Evolutionary conservation across 495 filamentous ascomycete species (phyloP).

Genomic region (Parachaetomium inaequale): DNA sequence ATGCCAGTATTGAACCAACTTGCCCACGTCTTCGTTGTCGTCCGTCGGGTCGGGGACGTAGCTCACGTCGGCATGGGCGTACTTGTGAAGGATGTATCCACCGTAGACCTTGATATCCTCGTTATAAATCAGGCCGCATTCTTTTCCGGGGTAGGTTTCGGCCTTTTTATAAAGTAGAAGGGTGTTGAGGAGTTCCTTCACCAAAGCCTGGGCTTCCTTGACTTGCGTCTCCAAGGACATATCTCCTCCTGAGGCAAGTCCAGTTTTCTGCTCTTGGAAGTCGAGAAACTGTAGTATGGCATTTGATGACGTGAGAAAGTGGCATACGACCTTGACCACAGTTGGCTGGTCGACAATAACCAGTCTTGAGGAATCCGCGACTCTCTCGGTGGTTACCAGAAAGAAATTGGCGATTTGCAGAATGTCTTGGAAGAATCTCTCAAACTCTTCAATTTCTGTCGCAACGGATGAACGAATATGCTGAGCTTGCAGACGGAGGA

Average conservation of each 20-base stretch:
- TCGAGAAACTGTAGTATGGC: constrained; percentile 15
- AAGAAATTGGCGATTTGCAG: constrained; percentile 12
- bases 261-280: constrained; percentile 7
- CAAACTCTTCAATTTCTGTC: constrained; percentile 16
- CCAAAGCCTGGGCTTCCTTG: constrained; percentile 12
- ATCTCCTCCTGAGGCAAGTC: constrained; percentile 17
- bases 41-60: not conserved
- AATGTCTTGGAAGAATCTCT: constrained; percentile 12
- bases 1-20: constrained; percentile 13
- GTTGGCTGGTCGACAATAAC: constrained; percentile 8
- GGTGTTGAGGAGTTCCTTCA: constrained; percentile 3
- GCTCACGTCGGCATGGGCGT: not conserved
- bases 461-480: constrained; percentile 7
- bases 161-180: constrained; percentile 14
- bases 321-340: constrained; percentile 12
- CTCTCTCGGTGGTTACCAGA: constrained; percentile 7
- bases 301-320: constrained; percentile 15
- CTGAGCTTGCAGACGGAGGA: constrained; percentile 9
- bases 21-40: not conserved
- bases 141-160: constrained; percentile 15
- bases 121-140: constrained; percentile 10
- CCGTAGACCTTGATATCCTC: constrained; percentile 12
- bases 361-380: not conserved
- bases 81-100: constrained; percentile 11
- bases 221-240: constrained; percentile 13